Evolutionary conservation across 192 early-diverging fungal species (phyloP).

Genomic region (Rhizoclosmatium sp.): DNA sequence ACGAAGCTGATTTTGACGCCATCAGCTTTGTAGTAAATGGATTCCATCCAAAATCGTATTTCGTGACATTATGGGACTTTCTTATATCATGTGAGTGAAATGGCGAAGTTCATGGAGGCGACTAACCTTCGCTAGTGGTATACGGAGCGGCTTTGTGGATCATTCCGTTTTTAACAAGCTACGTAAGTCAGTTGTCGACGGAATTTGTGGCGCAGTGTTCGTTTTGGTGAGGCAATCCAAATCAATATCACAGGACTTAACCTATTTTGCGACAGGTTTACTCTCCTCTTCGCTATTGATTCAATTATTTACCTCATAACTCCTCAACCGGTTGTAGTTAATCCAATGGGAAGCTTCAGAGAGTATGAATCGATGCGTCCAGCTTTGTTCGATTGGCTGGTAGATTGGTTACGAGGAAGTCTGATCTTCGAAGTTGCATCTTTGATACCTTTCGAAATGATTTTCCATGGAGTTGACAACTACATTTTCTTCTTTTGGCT

Average conservation of each 20-base stretch:
- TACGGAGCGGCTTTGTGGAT: conserved; percentile 15
- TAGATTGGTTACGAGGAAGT: background rate
- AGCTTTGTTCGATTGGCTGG: background rate
- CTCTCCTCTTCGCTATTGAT: background rate
- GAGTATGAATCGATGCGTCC: conserved; percentile 18
- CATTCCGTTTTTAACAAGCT: conserved; percentile 19
- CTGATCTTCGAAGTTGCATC: background rate
- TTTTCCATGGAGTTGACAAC: conserved; percentile 27
- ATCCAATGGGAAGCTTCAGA: conserved; percentile 11
- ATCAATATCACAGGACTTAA: background rate
- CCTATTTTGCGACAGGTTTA: background rate
- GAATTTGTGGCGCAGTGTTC: background rate
- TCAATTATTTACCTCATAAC: conserved; percentile 11
- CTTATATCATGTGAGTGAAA: conserved; percentile 1
- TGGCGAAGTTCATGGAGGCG: too few species aligned
- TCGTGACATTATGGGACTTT: conserved; percentile 27
- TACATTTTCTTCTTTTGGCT: conserved; percentile 33
- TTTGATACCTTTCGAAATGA: conserved; percentile 43
- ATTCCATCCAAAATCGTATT: conserved; percentile 22
- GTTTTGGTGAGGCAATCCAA: background rate
- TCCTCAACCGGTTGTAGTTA: background rate
- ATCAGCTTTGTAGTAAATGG: conserved; percentile 10
- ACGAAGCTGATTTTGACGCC: conserved; percentile 21
- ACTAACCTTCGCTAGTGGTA: background rate
- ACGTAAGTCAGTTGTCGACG: background rate